These are phyloP conservation scores for Daedaleopsis nitida DNA, from an alignment of 768 basidiomycete species.

Conservation along the genomic window DNA sequence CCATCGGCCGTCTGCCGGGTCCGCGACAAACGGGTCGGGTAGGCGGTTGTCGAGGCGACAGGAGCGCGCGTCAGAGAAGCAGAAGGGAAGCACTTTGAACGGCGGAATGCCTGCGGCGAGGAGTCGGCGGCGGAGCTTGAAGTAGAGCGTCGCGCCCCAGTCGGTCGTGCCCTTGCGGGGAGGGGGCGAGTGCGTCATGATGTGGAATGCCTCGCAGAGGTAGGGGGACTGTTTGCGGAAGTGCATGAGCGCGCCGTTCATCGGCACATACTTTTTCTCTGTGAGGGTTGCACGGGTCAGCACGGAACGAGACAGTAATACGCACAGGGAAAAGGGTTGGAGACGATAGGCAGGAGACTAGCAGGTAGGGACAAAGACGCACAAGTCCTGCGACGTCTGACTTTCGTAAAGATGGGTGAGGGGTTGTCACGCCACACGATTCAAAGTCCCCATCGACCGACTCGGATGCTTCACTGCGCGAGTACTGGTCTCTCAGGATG, in stretches of 20 bases:
- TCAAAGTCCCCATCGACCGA: too few species aligned
- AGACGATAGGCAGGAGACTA: too few species aligned
- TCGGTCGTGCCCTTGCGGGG: constrained; percentile 83
- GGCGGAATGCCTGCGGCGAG: constrained; percentile 72
- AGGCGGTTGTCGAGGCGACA: constrained; percentile 93
- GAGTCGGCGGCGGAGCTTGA: constrained; percentile 87
- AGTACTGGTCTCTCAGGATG: too few species aligned
- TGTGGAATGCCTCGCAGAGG: constrained; percentile 93
- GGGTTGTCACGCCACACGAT: too few species aligned
- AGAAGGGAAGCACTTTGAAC: constrained; percentile 93
- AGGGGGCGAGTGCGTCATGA: constrained; percentile 75
- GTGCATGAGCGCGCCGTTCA: constrained; percentile 95
- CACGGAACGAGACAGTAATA: neutral
- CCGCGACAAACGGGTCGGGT: constrained; percentile 79
- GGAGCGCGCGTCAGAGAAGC: constrained; percentile 89
- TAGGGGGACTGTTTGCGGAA: constrained; percentile 92
- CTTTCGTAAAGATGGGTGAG: too few species aligned
- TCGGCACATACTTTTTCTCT: constrained; percentile 76
- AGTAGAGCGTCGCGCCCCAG: constrained; percentile 92
- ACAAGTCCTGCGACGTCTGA: too few species aligned
- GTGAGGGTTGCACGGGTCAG: neutral
- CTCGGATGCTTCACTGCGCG: too few species aligned
- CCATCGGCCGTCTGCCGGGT: constrained; percentile 58
- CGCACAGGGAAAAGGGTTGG: too few species aligned
- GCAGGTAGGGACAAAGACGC: too few species aligned